phyloP scores from a whole-genome alignment of 257 asterid genomes.

The Solanum piurae region DNA sequence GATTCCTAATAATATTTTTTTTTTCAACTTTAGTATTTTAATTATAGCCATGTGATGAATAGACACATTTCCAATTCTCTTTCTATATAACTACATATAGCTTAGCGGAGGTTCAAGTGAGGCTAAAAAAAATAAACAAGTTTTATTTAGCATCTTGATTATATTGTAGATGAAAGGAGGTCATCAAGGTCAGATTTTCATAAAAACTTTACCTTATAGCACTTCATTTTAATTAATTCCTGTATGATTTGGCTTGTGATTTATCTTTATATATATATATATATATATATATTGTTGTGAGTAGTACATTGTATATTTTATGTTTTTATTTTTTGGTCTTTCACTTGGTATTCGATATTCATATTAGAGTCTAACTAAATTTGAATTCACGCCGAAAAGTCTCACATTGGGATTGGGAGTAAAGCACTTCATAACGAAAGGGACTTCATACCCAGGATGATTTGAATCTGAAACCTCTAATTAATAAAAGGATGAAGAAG shows the following conservation, averaged over 20 bases:
- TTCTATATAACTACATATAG: not conserved
- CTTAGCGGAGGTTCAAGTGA: not conserved
- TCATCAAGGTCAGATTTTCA: not conserved
- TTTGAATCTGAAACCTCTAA: no score
- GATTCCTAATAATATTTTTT: not conserved
- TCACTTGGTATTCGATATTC: no score
- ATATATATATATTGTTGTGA: not conserved
- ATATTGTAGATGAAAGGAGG: not conserved
- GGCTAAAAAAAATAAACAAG: not conserved
- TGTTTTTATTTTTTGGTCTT: no score
- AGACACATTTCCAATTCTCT: not conserved
- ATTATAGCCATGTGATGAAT: not conserved
- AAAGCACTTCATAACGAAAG: no score
- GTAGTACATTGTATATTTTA: not conserved
- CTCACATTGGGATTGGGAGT: no score
- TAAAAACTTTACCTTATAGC: not conserved
- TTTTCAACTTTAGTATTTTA: not conserved
- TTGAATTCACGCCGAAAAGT: no score
- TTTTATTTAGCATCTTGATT: not conserved
- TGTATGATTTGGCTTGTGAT: not conserved
- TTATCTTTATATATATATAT: not conserved
- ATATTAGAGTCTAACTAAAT: no score
- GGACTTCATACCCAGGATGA: no score
- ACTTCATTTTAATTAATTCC: not conserved
- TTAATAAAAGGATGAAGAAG: no score